phyloP scores from a whole-genome alignment of 2,329 filamentous ascomycete species.

The Helotiales sp. region DNA sequence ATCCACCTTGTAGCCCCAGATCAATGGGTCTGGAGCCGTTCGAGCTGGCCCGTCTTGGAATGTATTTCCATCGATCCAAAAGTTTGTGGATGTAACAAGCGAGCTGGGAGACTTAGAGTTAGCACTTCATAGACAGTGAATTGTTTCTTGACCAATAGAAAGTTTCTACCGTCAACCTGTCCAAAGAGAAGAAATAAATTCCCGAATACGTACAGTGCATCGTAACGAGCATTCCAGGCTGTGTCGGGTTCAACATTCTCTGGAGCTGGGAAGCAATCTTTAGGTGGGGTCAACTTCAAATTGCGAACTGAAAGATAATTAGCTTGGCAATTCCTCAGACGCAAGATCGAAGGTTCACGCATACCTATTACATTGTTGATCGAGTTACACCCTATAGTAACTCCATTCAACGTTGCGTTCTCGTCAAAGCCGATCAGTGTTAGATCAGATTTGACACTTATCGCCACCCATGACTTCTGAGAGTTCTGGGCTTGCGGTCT shows the following conservation, averaged over 20 bases:
- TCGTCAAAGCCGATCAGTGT: slow-evolving; percentile 12
- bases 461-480: slow-evolving; percentile 10
- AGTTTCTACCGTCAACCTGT: no score
- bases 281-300: slow-evolving; percentile 4
- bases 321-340: not conserved
- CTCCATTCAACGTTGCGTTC: slow-evolving; percentile 1
- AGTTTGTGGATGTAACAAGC: slow-evolving; percentile 13
- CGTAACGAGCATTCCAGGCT: slow-evolving; percentile 16
- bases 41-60: not conserved
- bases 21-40: not conserved
- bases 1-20: slow-evolving; percentile 11
- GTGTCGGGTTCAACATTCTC: not conserved
- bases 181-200: no score
- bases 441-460: slow-evolving; percentile 13
- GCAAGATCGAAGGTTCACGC: not conserved
- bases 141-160: no score
- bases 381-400: slow-evolving; percentile 1
- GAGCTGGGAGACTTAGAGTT: not conserved
- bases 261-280: slow-evolving; percentile 12
- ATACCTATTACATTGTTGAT: slow-evolving; percentile 11
- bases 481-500: slow-evolving; percentile 9
- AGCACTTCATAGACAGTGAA: no score
- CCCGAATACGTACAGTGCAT: not conserved
- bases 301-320: slow-evolving; percentile 4
- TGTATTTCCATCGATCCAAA: slow-evolving; percentile 17